Evolutionary conservation across 2,329 filamentous ascomycete species (phyloP).

Genomic region (Penicillium italicum): DNA sequence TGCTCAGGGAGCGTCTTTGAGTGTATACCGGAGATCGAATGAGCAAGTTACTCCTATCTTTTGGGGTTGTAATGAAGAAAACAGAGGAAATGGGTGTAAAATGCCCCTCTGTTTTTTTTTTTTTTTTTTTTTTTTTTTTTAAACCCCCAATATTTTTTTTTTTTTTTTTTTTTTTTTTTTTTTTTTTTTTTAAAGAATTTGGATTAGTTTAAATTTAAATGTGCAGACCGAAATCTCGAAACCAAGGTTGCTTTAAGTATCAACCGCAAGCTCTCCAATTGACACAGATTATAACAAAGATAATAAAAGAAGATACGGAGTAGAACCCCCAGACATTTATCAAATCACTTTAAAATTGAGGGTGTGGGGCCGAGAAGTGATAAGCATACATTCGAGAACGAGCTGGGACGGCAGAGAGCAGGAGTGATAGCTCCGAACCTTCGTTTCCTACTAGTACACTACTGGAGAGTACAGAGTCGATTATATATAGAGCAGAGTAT

Average conservation of each 20-base stretch:
- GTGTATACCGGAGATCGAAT: neutral
- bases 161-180: no score
- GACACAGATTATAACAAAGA: neutral
- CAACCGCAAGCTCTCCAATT: neutral
- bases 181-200: no score
- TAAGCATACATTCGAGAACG: neutral
- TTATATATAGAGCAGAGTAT: no score
- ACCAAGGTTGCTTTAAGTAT: neutral
- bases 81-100: neutral
- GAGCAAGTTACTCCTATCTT: neutral
- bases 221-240: neutral
- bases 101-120: neutral
- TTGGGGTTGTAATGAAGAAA: neutral
- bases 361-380: neutral
- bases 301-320: no score
- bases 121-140: no score
- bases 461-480: no score
- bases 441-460: no score
- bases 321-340: neutral
- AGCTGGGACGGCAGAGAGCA: neutral
- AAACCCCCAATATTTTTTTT: no score
- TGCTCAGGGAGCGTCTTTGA: neutral
- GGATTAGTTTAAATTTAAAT: no score
- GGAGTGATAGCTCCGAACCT: no score
- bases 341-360: neutral